Conservation (phyloP, 139 green algal genomes). For the Trebouxia sp. region DNA sequence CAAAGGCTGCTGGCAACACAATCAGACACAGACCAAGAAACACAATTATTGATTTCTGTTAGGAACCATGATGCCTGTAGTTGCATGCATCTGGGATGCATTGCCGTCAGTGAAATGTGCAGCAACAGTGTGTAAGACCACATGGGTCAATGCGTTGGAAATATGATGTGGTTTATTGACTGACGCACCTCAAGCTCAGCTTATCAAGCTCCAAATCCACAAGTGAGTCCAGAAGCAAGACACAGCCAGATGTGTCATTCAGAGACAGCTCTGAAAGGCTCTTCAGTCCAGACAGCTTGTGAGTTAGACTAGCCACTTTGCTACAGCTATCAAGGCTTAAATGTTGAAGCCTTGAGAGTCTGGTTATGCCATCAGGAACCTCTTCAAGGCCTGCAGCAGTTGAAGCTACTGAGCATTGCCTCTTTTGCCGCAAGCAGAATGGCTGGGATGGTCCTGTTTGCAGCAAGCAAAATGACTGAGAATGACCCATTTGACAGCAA, state of each 20-base stretch:
- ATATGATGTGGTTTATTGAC: no score
- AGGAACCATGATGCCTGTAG: no score
- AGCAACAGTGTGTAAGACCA: no score
- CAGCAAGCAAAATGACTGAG: not conserved
- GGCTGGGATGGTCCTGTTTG: not conserved
- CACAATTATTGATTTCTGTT: no score
- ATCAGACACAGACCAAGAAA: no score
- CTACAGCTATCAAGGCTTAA: not conserved
- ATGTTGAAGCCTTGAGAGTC: not conserved
- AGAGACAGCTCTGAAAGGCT: not conserved
- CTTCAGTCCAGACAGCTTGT: not conserved
- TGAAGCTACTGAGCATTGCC: no score
- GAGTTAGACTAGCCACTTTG: no score
- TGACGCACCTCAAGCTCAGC: not conserved
- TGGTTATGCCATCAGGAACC: not conserved
- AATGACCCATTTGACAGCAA: not conserved
- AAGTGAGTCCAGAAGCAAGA: not conserved
- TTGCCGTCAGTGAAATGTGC: no score
- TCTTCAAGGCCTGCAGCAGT: not conserved
- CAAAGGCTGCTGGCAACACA: no score
- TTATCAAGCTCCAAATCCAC: not conserved
- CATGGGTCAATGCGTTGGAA: no score
- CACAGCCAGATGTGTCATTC: not conserved
- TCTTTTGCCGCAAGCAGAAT: not conserved
- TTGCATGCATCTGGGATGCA: no score